A percentile compares a stretch with the other conserved stretches of the same genome.
phyloP scores from a whole-genome alignment of 139 green algal genomes.

The Tetradesmus obliquus region DNA sequence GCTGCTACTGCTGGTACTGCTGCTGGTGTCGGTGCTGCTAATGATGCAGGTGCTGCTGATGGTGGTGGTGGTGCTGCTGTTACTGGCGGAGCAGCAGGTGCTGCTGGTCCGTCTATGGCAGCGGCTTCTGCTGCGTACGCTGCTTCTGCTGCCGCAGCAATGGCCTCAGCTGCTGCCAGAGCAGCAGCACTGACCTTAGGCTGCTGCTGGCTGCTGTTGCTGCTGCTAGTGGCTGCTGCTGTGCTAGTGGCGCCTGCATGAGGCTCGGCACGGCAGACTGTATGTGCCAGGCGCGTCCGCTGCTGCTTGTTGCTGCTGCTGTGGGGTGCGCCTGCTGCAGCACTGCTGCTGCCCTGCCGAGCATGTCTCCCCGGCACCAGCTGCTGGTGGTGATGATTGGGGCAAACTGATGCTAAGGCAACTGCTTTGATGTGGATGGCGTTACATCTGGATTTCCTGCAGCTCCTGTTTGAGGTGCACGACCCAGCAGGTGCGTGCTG shows the following conservation, averaged over 20 bases:
- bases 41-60: neutral
- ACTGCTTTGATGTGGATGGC: too few relatives aligned
- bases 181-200: constrained; percentile 17
- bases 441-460: neutral
- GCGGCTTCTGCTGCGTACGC: constrained; percentile 12
- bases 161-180: constrained; percentile 14
- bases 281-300: neutral
- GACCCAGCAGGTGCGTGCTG: neutral
- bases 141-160: constrained; percentile 33
- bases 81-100: neutral
- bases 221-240: neutral
- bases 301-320: neutral
- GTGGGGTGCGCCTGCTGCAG: neutral
- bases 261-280: neutral
- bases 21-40: neutral
- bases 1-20: neutral
- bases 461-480: neutral
- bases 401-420: neutral
- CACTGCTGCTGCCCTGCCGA: neutral
- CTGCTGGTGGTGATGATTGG: neutral
- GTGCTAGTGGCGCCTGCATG: neutral
- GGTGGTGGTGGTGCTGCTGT: neutral
- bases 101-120: neutral
- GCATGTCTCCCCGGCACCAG: neutral
- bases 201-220: constrained; percentile 5